phyloP scores from a whole-genome alignment of 2,329 filamentous ascomycete genomes.

The Talaromyces sp. region DNA sequence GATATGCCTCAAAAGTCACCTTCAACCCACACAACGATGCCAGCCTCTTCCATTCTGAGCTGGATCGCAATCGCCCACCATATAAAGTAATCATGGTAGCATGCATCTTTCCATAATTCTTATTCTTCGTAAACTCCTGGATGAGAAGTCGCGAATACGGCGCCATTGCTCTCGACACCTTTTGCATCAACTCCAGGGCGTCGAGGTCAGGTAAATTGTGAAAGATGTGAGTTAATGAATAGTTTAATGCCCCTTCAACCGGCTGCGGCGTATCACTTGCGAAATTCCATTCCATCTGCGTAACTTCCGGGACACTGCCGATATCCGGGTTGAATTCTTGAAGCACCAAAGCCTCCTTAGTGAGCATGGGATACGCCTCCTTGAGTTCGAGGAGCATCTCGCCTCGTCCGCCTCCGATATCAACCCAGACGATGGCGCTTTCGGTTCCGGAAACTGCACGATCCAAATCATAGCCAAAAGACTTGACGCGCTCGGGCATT shows the following conservation, averaged over 20 bases:
- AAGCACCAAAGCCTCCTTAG: conserved; percentile 31
- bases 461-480: conserved; percentile 36
- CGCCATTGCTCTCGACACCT: conserved; percentile 36
- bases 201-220: conserved; percentile 41
- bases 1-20: conserved; percentile 39
- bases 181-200: conserved; percentile 37
- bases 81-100: conserved; percentile 40
- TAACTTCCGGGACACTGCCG: conserved; percentile 28
- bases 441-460: conserved; percentile 24
- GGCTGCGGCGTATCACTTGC: conserved; percentile 36
- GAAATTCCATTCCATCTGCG: conserved; percentile 37
- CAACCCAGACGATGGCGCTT: conserved; percentile 31
- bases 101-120: conserved; percentile 37
- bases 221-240: conserved; percentile 38
- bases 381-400: conserved; percentile 40
- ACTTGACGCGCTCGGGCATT: conserved; percentile 32
- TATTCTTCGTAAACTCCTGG: conserved; percentile 39
- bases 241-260: conserved; percentile 34
- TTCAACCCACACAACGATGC: conserved; percentile 34
- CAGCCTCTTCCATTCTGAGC: conserved; percentile 37
- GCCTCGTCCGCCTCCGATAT: conserved; percentile 41
- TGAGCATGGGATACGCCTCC: conserved; percentile 33
- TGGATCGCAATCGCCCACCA: conserved; percentile 36
- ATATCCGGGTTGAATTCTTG: conserved; percentile 40
- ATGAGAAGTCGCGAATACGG: conserved; percentile 36